These are phyloP conservation scores for Aspergillus pseudoviridinutans DNA, from an alignment of 2,329 filamentous ascomycete genomes.

Conservation along the genomic window DNA sequence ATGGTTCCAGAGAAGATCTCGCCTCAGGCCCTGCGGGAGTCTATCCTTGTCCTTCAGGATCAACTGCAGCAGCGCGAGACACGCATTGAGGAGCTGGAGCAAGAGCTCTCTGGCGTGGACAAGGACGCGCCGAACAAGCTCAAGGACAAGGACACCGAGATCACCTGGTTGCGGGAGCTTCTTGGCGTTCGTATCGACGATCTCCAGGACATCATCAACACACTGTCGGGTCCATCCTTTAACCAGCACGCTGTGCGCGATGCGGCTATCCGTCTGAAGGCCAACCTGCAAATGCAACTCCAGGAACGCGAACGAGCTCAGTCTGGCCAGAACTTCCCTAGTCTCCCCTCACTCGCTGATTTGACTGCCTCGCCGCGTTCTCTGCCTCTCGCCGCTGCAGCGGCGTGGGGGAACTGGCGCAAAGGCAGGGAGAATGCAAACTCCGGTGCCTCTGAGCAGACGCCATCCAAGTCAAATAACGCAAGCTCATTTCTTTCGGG, in stretches of 20 bases:
- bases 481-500: conserved; percentile 68
- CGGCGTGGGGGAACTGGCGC: conserved; percentile 96
- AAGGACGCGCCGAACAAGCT: conserved; percentile 77
- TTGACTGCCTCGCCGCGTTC: conserved; percentile 74
- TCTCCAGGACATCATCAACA: conserved; percentile 82
- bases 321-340: conserved; percentile 64
- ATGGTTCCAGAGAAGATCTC: conserved; percentile 80
- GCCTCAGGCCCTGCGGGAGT: conserved; percentile 89
- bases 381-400: conserved; percentile 78
- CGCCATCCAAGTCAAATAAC: conserved; percentile 57
- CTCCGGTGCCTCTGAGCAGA: conserved; percentile 44
- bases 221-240: conserved; percentile 69
- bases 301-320: conserved; percentile 86
- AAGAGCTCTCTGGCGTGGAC: conserved; percentile 64
- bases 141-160: conserved; percentile 88
- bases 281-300: conserved; percentile 96
- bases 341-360: conserved; percentile 70
- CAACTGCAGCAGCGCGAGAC: conserved; percentile 92
- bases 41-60: conserved; percentile 92
- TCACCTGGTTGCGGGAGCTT: conserved; percentile 89
- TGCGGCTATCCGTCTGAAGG: conserved; percentile 85
- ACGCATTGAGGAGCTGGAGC: conserved; percentile 81
- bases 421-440: conserved; percentile 58
- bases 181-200: conserved; percentile 87
- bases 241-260: conserved; percentile 79